A percentile compares a stretch with the other conserved stretches of the same genome.
Conservation (phyloP, 306 rosid species). For the Cicer pinnatifidum region DNA sequence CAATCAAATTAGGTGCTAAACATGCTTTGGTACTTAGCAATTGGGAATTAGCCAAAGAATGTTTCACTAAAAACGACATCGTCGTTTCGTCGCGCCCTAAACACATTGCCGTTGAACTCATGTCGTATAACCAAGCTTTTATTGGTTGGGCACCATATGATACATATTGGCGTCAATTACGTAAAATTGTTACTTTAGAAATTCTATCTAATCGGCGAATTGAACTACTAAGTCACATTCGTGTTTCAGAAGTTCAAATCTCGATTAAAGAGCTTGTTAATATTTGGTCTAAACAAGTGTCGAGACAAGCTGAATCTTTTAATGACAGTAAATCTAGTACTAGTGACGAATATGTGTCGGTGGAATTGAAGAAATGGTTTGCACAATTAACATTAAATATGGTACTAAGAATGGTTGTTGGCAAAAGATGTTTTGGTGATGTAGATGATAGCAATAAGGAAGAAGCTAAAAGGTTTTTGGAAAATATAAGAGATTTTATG, state of each 20-base stretch:
- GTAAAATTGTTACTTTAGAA: conserved; percentile 13
- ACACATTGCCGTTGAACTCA: neutral
- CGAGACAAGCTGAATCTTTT: neutral
- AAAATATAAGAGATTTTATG: conserved; percentile 33
- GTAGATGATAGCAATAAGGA: neutral
- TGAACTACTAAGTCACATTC: conserved; percentile 29
- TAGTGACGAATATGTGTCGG: neutral
- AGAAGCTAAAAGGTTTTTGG: conserved; percentile 7
- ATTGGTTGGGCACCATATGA: conserved; percentile 47
- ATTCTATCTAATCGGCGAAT: conserved; percentile 41
- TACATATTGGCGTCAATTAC: conserved; percentile 49
- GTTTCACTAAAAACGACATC: conserved; percentile 41
- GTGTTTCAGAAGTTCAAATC: conserved; percentile 39
- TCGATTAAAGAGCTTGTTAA: conserved; percentile 16
- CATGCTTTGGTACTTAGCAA: conserved; percentile 41
- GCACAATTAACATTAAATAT: conserved; percentile 21
- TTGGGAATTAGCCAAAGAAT: conserved; percentile 48
- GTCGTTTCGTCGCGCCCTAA: conserved; percentile 36
- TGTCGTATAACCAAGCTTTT: conserved; percentile 43
- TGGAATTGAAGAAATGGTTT: conserved; percentile 46
- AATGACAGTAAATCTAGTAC: neutral
- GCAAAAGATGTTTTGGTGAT: conserved; percentile 43
- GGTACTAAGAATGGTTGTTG: conserved; percentile 37
- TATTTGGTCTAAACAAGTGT: neutral
- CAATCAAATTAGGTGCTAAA: conserved; percentile 35